phyloP scores from a whole-genome alignment of 164 flowering plant genomes.

The Malania oleifera region DNA sequence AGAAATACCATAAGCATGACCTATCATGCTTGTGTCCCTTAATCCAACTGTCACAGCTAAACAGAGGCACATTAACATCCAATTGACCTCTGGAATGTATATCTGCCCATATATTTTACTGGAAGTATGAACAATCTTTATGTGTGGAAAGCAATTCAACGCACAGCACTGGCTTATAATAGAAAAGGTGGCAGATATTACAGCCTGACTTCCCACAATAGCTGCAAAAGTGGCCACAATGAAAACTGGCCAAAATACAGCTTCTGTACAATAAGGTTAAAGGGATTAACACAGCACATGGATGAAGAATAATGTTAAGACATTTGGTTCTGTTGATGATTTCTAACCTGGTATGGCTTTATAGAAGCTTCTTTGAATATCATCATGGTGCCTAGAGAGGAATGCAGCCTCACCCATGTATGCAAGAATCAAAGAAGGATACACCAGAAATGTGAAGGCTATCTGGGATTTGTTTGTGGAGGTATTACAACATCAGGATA shows the following conservation, averaged over 20 bases:
- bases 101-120: conserved; percentile 12
- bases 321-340: not conserved
- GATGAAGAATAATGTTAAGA: not conserved
- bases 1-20: conserved; percentile 18
- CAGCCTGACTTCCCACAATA: conserved; percentile 14
- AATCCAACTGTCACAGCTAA: conserved; percentile 13
- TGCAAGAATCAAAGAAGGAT: conserved; percentile 63
- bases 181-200: conserved; percentile 16
- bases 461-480: conserved; percentile 28
- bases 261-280: conserved; percentile 34
- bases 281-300: conserved; percentile 1
- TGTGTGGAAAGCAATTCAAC: conserved; percentile 12
- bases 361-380: conserved; percentile 58
- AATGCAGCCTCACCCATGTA: conserved; percentile 66
- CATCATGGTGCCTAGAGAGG: conserved; percentile 49
- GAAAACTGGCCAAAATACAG: conserved; percentile 21
- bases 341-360: conserved; percentile 64
- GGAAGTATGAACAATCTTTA: conserved; percentile 11
- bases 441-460: conserved; percentile 61
- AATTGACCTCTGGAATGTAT: conserved; percentile 17
- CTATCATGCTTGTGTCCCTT: conserved; percentile 9
- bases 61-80: conserved; percentile 15
- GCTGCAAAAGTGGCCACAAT: conserved; percentile 12
- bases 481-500: conserved; percentile 1
- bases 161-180: conserved; percentile 14